Evolutionary conservation across 2,329 filamentous ascomycete genomes (phyloP).

Genomic region (Plectosphaerella sp.): DNA sequence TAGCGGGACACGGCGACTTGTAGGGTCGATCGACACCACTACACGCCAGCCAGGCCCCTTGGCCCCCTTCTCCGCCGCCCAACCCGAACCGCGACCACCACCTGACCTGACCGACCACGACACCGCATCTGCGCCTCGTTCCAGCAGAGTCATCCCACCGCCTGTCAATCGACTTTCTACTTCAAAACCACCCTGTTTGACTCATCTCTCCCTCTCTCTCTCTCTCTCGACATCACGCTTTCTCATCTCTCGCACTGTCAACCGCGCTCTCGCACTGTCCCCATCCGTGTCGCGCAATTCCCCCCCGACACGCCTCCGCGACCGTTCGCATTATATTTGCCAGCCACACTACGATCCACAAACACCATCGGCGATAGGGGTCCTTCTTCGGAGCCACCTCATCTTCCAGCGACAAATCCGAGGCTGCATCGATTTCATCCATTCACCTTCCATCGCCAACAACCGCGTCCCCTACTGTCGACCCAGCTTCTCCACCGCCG

Average conservation of each 20-base stretch:
- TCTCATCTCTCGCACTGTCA: no score
- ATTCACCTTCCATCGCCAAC: slow-evolving; percentile 12
- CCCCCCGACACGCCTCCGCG: neutral
- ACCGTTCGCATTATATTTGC: neutral
- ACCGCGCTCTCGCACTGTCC: neutral
- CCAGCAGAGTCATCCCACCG: neutral
- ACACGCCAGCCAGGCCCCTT: neutral
- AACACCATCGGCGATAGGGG: slow-evolving; percentile 23
- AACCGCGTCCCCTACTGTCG: slow-evolving; percentile 7
- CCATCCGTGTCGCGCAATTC: neutral
- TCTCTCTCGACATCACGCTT: neutral
- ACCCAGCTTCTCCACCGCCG: slow-evolving; percentile 1
- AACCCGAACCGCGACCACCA: neutral
- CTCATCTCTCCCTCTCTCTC: no score
- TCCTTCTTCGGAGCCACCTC: slow-evolving; percentile 17
- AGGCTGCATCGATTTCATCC: neutral
- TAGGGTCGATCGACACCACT: slow-evolving; percentile 8
- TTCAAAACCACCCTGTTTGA: no score
- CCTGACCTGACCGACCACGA: neutral
- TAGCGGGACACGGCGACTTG: slow-evolving; percentile 4
- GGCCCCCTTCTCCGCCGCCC: neutral
- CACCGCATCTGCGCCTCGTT: neutral
- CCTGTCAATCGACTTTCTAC: neutral
- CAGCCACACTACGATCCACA: no score
- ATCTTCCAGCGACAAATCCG: slow-evolving; percentile 9